Conservation (phyloP, 345 rosid genomes). For the Geranium rotundifolium region DNA sequence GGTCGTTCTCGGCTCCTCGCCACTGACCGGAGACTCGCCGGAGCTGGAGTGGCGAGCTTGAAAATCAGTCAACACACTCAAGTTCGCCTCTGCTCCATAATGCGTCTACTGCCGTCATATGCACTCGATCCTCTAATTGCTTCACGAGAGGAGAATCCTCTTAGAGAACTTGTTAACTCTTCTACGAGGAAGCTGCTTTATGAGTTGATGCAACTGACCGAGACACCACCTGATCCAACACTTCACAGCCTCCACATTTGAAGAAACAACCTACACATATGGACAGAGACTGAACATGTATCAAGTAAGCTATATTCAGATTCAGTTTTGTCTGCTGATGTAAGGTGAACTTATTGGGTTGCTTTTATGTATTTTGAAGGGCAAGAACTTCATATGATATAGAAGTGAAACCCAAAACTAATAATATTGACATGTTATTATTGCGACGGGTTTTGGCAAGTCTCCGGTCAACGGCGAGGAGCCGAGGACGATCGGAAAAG, state of each 20-base stretch:
- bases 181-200: conserved; percentile 64
- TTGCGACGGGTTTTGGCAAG: too few species aligned
- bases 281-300: conserved; percentile 73
- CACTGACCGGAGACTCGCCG: too few species aligned
- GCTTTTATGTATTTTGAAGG: neutral
- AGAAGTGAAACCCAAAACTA: too few species aligned
- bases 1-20: too few species aligned
- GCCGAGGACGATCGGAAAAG: too few species aligned
- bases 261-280: conserved; percentile 15
- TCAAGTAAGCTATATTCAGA: conserved; percentile 44
- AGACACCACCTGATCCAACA: conserved; percentile 40
- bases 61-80: too few species aligned
- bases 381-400: neutral
- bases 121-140: conserved; percentile 65
- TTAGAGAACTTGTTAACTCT: conserved; percentile 38
- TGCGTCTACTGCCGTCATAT: conserved; percentile 50
- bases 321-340: neutral
- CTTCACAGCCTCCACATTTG: conserved; percentile 17
- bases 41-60: too few species aligned
- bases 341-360: neutral
- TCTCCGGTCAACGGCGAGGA: too few species aligned
- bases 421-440: too few species aligned
- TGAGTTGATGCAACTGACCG: conserved; percentile 60
- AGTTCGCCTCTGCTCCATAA: too few species aligned
- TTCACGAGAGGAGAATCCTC: conserved; percentile 41